Evolutionary conservation across 371 early-diverging fungal genomes (phyloP), one percentile per base, ranked within the genome.

Genomic region (Cladochytrium tenue): DNA sequence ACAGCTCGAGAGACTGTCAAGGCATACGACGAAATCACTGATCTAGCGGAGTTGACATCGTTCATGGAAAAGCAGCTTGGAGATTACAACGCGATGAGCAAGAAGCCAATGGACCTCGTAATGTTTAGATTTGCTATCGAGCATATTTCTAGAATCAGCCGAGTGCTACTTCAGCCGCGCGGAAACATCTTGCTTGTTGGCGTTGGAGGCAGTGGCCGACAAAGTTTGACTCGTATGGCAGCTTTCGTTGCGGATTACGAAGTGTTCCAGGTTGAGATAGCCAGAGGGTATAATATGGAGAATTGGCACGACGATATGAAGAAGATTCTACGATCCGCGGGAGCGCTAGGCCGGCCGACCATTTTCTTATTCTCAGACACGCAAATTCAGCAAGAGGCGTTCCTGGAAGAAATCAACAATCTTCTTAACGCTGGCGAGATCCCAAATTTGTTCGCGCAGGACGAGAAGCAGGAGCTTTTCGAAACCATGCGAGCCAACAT

Each of bases 291-390:
- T 69, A 76, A 73, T 30, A 53, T 68, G 23, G 68, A 66, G 23
- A 76, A 81, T 20, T 84, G 81, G 81, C 81, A 78, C 57, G 84
- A 84, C 31, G 84, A 84, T 59, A 53, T 84, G 53, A 84, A 84
- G 56, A 84, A 80, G 66, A 71, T 83, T 3, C 74, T 80, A 50
- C 66, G 68, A 43, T 57, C 62, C 25, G 79, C 79, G 10, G 82
- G 82, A 10, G 81, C 76, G 10, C 62, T 68, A 32, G 78, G 77
- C 10, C 71, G 74, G 50, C 78, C 74, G 25, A 79, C 82, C 1
- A 63, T 80, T 4, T 84, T 84, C 68, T 56, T 84, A 51, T 81
- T 84, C 63, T 76, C 78, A 32, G 84, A 84, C 68, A 79, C 80
- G 1, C 82, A 84, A 56, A 80, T 82, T 66, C 81, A 79, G 61